Percentiles rank a stretch among this genome's conserved stretches.
Evolutionary conservation across 495 filamentous ascomycete species (phyloP).

Genomic region (Apiosordaria backusii): DNA sequence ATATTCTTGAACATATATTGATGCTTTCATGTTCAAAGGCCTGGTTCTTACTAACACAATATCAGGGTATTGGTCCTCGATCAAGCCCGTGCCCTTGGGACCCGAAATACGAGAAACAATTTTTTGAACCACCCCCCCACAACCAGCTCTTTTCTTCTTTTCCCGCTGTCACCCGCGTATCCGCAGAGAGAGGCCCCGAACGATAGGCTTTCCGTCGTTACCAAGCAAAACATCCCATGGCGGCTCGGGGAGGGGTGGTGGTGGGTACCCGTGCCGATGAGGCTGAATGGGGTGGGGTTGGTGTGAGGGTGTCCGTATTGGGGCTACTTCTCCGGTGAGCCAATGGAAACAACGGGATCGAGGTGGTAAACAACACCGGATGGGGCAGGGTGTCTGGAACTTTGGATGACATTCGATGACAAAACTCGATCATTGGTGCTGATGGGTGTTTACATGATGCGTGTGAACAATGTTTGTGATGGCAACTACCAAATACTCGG

Average conservation of each 20-base stretch:
- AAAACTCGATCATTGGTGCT: neutral
- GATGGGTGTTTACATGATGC: neutral
- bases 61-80: too few relatives aligned
- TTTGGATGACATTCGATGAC: neutral
- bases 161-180: neutral
- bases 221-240: neutral
- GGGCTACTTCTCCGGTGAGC: neutral
- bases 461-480: neutral
- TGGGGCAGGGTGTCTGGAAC: neutral
- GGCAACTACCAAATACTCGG: neutral
- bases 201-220: neutral
- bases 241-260: too few relatives aligned
- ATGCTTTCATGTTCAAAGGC: too few relatives aligned
- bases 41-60: too few relatives aligned
- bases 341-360: neutral
- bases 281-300: neutral
- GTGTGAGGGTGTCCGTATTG: neutral
- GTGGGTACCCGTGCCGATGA: neutral
- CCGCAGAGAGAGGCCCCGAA: neutral
- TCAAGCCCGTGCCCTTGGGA: too few relatives aligned
- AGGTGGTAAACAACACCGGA: neutral
- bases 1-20: too few relatives aligned
- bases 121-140: too few relatives aligned
- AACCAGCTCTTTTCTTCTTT: too few relatives aligned
- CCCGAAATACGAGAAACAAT: too few relatives aligned